These are phyloP conservation scores for Datura wrightii DNA, from an alignment of 257 asterid genomes.

Conservation along the genomic window DNA sequence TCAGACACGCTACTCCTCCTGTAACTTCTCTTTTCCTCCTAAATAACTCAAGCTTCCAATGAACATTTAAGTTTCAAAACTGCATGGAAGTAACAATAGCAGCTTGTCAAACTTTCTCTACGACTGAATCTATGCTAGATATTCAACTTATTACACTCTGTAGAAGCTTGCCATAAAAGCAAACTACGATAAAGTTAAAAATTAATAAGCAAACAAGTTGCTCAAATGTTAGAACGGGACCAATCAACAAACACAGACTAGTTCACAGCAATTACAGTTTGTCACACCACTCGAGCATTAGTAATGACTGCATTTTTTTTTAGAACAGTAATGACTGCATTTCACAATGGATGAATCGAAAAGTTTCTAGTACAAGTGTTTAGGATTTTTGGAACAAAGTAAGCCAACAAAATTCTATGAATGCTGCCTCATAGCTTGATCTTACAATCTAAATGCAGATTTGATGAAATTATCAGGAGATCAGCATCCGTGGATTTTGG, in stretches of 20 bases:
- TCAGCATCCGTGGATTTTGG: not conserved
- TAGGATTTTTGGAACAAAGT: not conserved
- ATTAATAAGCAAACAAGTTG: not conserved
- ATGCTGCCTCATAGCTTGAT: not conserved
- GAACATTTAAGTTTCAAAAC: not conserved
- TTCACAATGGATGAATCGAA: not conserved
- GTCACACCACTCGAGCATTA: not conserved
- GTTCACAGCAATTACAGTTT: not conserved
- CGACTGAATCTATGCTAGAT: not conserved
- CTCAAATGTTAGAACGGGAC: not conserved
- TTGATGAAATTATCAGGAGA: not conserved
- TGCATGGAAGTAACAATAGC: not conserved
- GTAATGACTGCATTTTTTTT: not conserved
- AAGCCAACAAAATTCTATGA: not conserved
- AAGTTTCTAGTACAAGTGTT: not conserved
- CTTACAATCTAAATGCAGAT: not conserved
- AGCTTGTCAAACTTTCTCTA: not conserved
- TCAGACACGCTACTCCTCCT: not conserved
- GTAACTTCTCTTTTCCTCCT: not conserved
- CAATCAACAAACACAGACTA: not conserved
- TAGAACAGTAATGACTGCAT: not conserved
- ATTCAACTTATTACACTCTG: not conserved
- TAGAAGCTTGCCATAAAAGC: not conserved
- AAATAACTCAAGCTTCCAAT: not conserved
- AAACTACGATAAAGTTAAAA: not conserved